Evolutionary conservation across 2,329 filamentous ascomycete species (phyloP), one percentile per base, ranked within the genome.

Genomic region (Clathrospora elynae): DNA sequence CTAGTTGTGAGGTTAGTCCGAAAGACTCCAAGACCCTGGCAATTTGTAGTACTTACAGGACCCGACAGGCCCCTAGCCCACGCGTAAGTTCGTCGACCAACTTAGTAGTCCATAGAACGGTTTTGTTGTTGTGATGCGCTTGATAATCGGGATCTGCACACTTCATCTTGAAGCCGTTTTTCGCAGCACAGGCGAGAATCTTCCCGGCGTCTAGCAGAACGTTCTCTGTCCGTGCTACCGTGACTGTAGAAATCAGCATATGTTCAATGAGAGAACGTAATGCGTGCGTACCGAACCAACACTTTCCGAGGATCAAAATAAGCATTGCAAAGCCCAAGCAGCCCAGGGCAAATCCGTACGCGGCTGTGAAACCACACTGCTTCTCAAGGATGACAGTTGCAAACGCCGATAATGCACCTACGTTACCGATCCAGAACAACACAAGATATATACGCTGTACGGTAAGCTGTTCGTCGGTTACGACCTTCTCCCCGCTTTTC

Each of bases 361-460:
- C 85, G 1, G 77, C 77, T 78, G 84, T 80, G 69, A 88, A 90
- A 3, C 82, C 83, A 43, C 83, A 68, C 56, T 84, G 78, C 44
- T 79, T 73, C 66, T 90, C 87, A 73, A 88, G 78, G 62, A 82
- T 84, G 1, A 82, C 82, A 1, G 83, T 88, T 5, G 80, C 83
- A 54, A 69, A 62, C 39, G 81, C 74, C 0, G 81, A 86, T 5
- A 90, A 74, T 2, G 83, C 81, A n/a, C 86, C 87, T 11, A 90
- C 55, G 68, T 90, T 89, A 62, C 61, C 62, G 8, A 66, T 31
- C 71, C 71, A 73, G 42, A 70, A 74, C 40, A 66, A 69, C 1
- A 70, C 35, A 31, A 67, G 71, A 54, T 69, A 73, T 10, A 73
- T 70, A 46, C 66, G 72, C 33, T 68, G 62, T 0, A 72, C 39